Evolutionary conservation across 192 early-diverging fungal species (phyloP), one percentile per base, ranked within the genome.

Genomic region (Coemansia javaensis): DNA sequence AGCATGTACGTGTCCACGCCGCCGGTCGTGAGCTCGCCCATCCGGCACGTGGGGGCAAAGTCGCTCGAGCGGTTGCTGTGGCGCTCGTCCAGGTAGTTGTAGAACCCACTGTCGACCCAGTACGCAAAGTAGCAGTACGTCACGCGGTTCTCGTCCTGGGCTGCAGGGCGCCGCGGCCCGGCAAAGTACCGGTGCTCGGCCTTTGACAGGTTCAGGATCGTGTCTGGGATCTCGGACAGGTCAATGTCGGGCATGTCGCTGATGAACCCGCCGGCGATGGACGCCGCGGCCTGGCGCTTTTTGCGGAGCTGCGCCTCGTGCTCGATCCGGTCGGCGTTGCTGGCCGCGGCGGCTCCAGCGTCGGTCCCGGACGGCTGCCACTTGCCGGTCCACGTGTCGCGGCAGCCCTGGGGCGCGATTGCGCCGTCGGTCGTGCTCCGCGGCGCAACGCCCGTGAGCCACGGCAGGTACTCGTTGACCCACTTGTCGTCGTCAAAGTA

Each of bases 61-160:
- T 32, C 32, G 24, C 47, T 56, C 10, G 43, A 9, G 9, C 35
- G 67, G 21, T 45, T 39, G 3, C 45, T 7, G 4, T 20, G 40
- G 5, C 53, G 52, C 28, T 63, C 55, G 11, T 71, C 67, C 2
- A 52, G 38, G 49, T 67, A 62, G 53, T 63, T 72, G 73, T 90
- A 95, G 54, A 93, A 98, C 47, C 87, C 91, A 49, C 85, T 84
- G 54, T 95, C 91, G 15, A 96, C 78, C 94, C 94, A 98, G 56
- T 88, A 81, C 0, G 94, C 91, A 40, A 92, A 83, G 50, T 80
- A 73, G 32, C 27, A 57, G 63, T 73, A 62, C 2, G 23, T 16
- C 7, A 58, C 42, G 69, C 64, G 88, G 20, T 44, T 18, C 20
- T 66, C 63, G 3, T 24, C 16, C 23, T 15, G 36, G 10, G 33